Conservation (phyloP, 495 filamentous ascomycete genomes). For the Aspergillus asperescens region DNA sequence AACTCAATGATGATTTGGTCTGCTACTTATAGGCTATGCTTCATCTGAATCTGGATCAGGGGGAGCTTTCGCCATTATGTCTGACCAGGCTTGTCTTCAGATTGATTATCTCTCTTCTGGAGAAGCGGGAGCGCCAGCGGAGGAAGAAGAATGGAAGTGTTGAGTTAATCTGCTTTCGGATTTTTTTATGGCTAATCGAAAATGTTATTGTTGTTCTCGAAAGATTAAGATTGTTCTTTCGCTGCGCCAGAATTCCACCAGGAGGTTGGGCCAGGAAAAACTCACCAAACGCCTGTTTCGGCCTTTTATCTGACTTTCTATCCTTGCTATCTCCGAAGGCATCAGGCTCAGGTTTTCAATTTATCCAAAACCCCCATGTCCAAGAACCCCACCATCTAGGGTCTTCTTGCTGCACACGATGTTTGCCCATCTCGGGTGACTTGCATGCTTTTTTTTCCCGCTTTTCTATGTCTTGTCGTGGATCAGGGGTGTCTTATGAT, state of each 20-base stretch:
- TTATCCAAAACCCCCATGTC: neutral
- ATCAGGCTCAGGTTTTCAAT: neutral
- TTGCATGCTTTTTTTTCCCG: neutral
- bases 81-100: neutral
- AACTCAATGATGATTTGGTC: neutral
- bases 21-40: neutral
- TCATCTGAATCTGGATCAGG: neutral
- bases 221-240: neutral
- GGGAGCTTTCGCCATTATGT: neutral
- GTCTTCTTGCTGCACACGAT: slow-evolving; percentile 4
- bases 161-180: neutral
- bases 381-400: too few relatives aligned
- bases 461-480: slow-evolving; percentile 2
- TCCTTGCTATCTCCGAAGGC: slow-evolving; percentile 1
- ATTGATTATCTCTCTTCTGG: neutral
- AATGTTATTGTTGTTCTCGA: neutral
- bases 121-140: neutral
- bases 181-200: neutral
- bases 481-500: neutral
- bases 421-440: neutral
- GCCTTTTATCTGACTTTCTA: neutral
- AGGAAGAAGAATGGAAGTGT: neutral
- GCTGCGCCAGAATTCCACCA: neutral
- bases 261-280: neutral
- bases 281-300: neutral